Base-by-base conservation (phyloP, 176 grass and related monocot genomes). In the Eleusine indica region DNA sequence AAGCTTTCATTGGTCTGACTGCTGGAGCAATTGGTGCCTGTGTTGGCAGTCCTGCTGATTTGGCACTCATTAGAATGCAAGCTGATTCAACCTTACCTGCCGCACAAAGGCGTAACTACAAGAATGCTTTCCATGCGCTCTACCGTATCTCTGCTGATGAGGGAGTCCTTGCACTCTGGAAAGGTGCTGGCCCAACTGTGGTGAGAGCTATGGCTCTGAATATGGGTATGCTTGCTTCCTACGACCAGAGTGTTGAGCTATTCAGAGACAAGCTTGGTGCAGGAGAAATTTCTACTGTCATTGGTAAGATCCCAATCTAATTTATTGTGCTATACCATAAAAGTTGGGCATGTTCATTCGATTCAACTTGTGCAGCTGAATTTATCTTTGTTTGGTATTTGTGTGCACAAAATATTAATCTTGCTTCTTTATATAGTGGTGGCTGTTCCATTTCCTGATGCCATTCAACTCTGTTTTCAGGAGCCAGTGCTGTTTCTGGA, bases 181-280 rank as follows among this genome's bases (percentile, higher is more conserved):
- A 99, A 74, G 96, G 96, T 81, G 93, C 96, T 30, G 96, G 96
- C 4, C 93, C 96, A 49, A 99, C 96, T 83, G 91, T 99, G 28
- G 93, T 94, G 39, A 94, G 96, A 82, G 93, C 93, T 72, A 99
- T 99, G 96, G 37, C 96, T 68, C 75, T 96, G 68, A 99, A 99
- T 75, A 99, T 99, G 93, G 96, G 96, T 53, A 99, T 99, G 96
- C 96, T 99, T 92, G 93, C 96, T 70, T 96, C 91, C 39, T 99
- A 99, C 87, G 93, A 99, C 78, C 93, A 99, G 81, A 96, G 91
- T 85, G 91, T 96, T 14, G 93, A 99, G 83, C 86, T 99, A 38
- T 96, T 99, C 64, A 92, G 96, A 71, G 96, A 96, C 87, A 94
- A 91, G 62, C 67, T 99, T 83, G 96, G 89, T 1, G 83, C 91